phyloP scores from a whole-genome alignment of 768 basidiomycete species.

The Ramaria sp. region DNA sequence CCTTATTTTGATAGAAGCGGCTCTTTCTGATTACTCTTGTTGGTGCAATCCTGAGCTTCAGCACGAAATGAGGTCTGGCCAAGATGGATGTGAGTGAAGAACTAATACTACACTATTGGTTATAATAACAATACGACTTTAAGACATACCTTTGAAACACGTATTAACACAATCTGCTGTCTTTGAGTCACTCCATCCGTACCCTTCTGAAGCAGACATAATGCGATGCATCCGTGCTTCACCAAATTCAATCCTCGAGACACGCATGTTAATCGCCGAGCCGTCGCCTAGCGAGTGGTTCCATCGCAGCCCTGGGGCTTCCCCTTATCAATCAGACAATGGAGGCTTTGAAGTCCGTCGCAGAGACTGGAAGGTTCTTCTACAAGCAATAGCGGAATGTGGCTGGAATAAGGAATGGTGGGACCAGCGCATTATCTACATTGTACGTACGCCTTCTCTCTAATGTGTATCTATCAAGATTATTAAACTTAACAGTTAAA shows the following conservation, averaged over 20 bases:
- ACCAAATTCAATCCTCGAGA: slow-evolving; percentile 37
- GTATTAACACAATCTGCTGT: slow-evolving; percentile 32
- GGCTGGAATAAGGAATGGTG: slow-evolving; percentile 35
- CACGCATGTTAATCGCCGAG: slow-evolving; percentile 45
- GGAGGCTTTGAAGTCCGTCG: slow-evolving; percentile 61
- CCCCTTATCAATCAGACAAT: slow-evolving; percentile 19
- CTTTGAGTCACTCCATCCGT: slow-evolving; percentile 15
- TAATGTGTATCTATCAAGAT: neutral
- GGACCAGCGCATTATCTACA: slow-evolving; percentile 54
- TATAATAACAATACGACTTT: slow-evolving; percentile 14
- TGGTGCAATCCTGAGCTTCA: slow-evolving; percentile 53
- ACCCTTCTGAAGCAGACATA: slow-evolving; percentile 33
- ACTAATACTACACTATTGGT: slow-evolving; percentile 1
- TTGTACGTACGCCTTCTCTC: slow-evolving; percentile 33
- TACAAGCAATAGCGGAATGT: slow-evolving; percentile 16
- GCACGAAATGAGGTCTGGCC: slow-evolving; percentile 29
- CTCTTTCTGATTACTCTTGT: slow-evolving; percentile 60
- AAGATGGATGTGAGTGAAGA: slow-evolving; percentile 39
- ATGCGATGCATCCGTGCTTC: slow-evolving; percentile 50
- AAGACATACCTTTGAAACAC: slow-evolving; percentile 52
- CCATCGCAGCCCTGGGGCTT: slow-evolving; percentile 25
- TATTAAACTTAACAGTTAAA: neutral
- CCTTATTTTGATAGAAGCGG: slow-evolving; percentile 38
- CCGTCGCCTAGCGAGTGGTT: slow-evolving; percentile 24
- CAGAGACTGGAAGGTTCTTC: slow-evolving; percentile 29